Evolutionary conservation across 108 stramenopile genomes (phyloP).

Genomic region (Pseudonitzschia delicatissima): DNA sequence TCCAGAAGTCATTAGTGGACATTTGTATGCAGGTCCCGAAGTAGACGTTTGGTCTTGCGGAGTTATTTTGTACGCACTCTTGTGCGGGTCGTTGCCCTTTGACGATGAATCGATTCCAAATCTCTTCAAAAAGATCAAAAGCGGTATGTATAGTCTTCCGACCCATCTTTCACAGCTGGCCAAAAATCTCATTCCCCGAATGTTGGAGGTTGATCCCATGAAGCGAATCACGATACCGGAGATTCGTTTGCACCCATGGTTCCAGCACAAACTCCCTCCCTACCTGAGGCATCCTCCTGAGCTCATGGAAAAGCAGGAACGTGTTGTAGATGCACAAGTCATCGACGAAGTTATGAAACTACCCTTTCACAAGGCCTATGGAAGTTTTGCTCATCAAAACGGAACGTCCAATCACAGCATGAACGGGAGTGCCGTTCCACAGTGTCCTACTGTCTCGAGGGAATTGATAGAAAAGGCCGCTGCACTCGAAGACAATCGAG

Average conservation of each 20-base stretch:
- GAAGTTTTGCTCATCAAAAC: slow-evolving; percentile 23
- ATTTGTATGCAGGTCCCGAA: slow-evolving; percentile 98
- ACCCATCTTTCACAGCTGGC: slow-evolving; percentile 93
- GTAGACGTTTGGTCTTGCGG: slow-evolving; percentile 99
- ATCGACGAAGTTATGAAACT: slow-evolving; percentile 90
- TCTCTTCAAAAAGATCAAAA: slow-evolving; percentile 99
- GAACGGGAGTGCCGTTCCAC: slow-evolving; percentile 46
- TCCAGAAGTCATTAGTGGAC: slow-evolving; percentile 98
- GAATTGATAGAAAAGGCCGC: slow-evolving; percentile 85
- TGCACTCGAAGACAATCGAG: slow-evolving; percentile 75
- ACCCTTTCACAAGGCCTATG: slow-evolving; percentile 83
- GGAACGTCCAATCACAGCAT: slow-evolving; percentile 24
- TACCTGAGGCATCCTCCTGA: slow-evolving; percentile 95
- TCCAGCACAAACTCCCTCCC: slow-evolving; percentile 94
- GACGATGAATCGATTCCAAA: slow-evolving; percentile 99
- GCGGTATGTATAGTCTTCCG: slow-evolving; percentile 96
- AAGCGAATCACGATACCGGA: slow-evolving; percentile 97
- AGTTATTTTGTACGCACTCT: slow-evolving; percentile 98
- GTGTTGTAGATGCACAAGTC: slow-evolving; percentile 82
- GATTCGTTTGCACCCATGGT: slow-evolving; percentile 97
- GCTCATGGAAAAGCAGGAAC: slow-evolving; percentile 94
- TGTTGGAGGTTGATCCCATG: slow-evolving; percentile 99
- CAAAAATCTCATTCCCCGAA: slow-evolving; percentile 95
- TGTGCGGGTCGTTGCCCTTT: slow-evolving; percentile 97
- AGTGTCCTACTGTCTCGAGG: slow-evolving; percentile 58